Evolutionary conservation across 192 early-diverging fungal genomes (phyloP).

Genomic region (Coemansia aciculifera): DNA sequence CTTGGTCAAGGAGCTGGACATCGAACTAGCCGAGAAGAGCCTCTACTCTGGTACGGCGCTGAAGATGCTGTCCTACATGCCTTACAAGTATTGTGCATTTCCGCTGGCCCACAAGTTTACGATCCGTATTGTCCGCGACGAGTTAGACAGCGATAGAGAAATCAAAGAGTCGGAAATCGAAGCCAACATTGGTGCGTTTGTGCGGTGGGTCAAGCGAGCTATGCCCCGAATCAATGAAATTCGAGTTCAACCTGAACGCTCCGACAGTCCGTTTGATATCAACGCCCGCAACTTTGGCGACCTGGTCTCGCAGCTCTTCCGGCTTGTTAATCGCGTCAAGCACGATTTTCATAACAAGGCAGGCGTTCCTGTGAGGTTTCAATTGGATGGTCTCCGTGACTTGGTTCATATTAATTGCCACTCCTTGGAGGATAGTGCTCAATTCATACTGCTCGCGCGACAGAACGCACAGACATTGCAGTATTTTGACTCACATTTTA

Average conservation of each 20-base stretch:
- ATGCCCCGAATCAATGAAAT: background rate
- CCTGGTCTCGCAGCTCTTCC: background rate
- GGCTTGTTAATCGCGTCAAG: background rate
- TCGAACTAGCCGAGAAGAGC: background rate
- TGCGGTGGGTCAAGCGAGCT: background rate
- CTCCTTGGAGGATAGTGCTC: background rate
- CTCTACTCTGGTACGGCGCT: background rate
- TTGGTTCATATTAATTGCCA: background rate
- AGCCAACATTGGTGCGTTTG: background rate
- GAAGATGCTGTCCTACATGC: background rate
- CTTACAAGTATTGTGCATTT: background rate
- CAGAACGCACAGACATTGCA: background rate
- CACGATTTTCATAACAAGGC: background rate
- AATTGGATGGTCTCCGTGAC: background rate
- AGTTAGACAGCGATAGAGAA: background rate
- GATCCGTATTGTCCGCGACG: background rate
- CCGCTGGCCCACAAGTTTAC: background rate
- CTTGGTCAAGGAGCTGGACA: background rate
- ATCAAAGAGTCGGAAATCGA: background rate
- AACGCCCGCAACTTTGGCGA: background rate
- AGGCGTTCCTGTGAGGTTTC: background rate
- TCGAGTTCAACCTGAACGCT: background rate
- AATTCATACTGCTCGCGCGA: background rate
- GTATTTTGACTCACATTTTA: background rate
- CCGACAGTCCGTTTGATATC: background rate